Conservation (phyloP, 179 eudicot genomes). For the Sideroxylon spinosum region DNA sequence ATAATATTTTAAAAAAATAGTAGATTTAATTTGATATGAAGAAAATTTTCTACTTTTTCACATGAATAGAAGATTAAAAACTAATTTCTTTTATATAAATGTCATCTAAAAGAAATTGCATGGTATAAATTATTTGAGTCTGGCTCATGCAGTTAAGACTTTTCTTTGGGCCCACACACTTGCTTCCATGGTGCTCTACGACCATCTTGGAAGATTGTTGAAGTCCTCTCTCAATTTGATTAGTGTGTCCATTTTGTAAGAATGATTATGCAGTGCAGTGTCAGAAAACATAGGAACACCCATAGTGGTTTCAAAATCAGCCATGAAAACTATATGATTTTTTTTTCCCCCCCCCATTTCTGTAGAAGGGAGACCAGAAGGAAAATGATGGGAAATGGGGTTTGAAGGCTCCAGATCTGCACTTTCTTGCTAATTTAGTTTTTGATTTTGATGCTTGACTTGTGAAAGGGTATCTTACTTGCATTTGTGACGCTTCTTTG, state of each 20-base stretch:
- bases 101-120: too few species aligned
- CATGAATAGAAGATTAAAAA: too few species aligned
- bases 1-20: too few species aligned
- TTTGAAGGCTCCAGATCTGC: background rate
- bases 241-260: background rate
- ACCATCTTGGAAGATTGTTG: background rate
- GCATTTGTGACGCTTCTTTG: slow-evolving; percentile 19
- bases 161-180: background rate
- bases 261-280: background rate
- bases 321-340: background rate
- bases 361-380: background rate
- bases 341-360: background rate
- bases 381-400: background rate
- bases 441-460: slow-evolving; percentile 9
- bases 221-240: background rate
- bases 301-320: background rate
- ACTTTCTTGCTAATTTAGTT: background rate
- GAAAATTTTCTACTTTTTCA: too few species aligned
- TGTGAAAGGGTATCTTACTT: slow-evolving; percentile 7
- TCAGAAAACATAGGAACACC: background rate
- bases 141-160: background rate
- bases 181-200: background rate
- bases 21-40: too few species aligned
- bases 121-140: too few species aligned
- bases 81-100: too few species aligned